Evolutionary conservation across 1,139 yeast genomes (phyloP), one percentile per base, ranked within the genome.

Genomic region (Candida dubliniensis): DNA sequence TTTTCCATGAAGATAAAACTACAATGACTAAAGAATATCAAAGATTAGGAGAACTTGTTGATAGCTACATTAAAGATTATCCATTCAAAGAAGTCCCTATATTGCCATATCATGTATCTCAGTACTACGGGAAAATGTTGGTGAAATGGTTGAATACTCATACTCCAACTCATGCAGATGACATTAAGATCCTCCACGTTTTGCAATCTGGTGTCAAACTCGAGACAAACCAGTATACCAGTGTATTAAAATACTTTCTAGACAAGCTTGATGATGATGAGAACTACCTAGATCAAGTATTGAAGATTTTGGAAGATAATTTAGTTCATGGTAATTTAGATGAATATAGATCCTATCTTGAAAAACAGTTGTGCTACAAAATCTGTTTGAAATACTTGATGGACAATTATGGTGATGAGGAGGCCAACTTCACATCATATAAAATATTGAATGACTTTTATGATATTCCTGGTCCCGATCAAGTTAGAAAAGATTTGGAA

Each of bases 301-400:
- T 73, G 14, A 45, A 45, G 2, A 51, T 55, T 25, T 58, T 68
- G 39, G 77, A 73, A 48, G 49, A 56, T 10, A 50, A 62, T 45
- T 57, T 73, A 41, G 59, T 66, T 2, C 35, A 55, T 5, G 73
- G 69, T 1, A 67, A 61, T 47, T 60, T 66, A 57, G 57, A 34
- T 10, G 23, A 38, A 8, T 8, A 32, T 1, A 34, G 37, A 2
- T 15, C 35, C 4, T 42, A 42, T 26, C 27, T 31, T 23, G 47
- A 47, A n/a, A 50, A 50, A 32, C 36, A 37, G 31, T 34, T 46
- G 13, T 49, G 51, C 32, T 50, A 47, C 18, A 42, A 45, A 23
- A 29, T 48, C 2, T 45, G 50, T 40, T 40, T 50, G 34, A 33
- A 38, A 3, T 33, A 43, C 27, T 30, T 45, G 9, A 40, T 38